Evolutionary conservation across 306 rosid genomes (phyloP), one percentile per base, ranked within the genome.

Genomic region (Cicer pinnatifidum): DNA sequence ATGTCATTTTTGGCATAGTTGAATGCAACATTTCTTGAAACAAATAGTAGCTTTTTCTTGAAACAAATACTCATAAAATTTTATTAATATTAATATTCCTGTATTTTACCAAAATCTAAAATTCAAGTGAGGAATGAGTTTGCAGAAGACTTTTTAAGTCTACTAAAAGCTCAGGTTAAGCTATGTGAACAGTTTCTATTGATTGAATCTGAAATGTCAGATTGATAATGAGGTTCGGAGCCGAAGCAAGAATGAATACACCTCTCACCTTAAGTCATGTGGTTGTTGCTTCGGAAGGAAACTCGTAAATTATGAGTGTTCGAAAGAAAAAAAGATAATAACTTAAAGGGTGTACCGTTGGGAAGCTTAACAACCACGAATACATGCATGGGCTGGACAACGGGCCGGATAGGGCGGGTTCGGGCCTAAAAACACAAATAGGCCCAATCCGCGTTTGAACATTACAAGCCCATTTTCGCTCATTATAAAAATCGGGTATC

Each of bases 71-170:
- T 17, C 19, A 17, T 17, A 17, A 17, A 3, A 47, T 9, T 72
- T 64, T 11, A 50, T 11, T 11, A 1, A 11, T 0, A 17, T 1
- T 17, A 17, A 17, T 6, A 52, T 52, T 0, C 8, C 19, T 54
- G n/a, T 12, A 7, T 51, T 77, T 43, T 52, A 5, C 12, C 6
- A 11, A 58, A 67, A 41, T 41, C 50, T 41, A 61, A 5, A 19
- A 17, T 17, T 69, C 52, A 84, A 84, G 88, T 84, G 53, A 78
- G 84, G 57, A 84, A 84, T 67, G 88, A 84, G 15, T 56, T 76
- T 0, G 82, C 88, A 0, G 85, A 84, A 53, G 43, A 81, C 59
- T 84, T 81, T 47, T 41, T 84, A 9, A 28, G 48, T 58, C 35
- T 84, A 15, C 33, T 84, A 7, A 78, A 84, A 71, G 83, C 75